These are phyloP conservation scores for Paraglomus occultum DNA, from an alignment of 192 early-diverging fungal genomes.

Conservation along the genomic window DNA sequence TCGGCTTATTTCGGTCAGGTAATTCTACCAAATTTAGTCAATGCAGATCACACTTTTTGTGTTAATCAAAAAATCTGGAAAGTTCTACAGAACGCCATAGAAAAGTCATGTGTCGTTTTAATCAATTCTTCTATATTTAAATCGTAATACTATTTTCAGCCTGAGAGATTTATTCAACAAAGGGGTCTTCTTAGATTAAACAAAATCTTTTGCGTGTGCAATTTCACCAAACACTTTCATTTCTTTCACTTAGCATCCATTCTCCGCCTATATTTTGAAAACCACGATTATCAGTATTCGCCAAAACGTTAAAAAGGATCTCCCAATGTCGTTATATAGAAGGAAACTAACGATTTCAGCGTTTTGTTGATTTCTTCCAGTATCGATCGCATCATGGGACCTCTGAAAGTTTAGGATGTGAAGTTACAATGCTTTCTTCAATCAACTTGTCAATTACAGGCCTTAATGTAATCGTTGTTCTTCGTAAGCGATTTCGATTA, in stretches of 20 bases:
- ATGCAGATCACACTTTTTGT: too few relatives aligned
- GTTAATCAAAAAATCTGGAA: too few relatives aligned
- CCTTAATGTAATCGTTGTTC: not conserved
- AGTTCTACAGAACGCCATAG: too few relatives aligned
- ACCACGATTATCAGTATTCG: not conserved
- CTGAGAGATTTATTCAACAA: too few relatives aligned
- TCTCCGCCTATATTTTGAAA: slow-evolving; percentile 9
- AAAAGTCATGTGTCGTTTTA: too few relatives aligned
- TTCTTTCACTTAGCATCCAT: slow-evolving; percentile 16
- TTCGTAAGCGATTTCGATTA: slow-evolving; percentile 7
- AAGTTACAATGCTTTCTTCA: slow-evolving; percentile 14
- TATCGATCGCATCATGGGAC: slow-evolving; percentile 23
- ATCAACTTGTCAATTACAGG: slow-evolving; percentile 2
- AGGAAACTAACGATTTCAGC: slow-evolving; percentile 19
- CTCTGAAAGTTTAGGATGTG: slow-evolving; percentile 8
- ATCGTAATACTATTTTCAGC: too few relatives aligned
- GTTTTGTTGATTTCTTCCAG: slow-evolving; percentile 28
- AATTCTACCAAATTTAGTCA: too few relatives aligned
- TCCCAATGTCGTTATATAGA: slow-evolving; percentile 17
- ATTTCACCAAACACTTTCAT: not conserved
- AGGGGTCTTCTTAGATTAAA: too few relatives aligned
- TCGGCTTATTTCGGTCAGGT: too few relatives aligned
- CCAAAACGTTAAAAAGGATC: not conserved
- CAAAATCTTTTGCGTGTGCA: not conserved
- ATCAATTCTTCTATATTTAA: too few relatives aligned